Evolutionary conservation across 768 basidiomycete species (phyloP), one percentile per base, ranked within the genome.

Genomic region (Pluteus cervinus): DNA sequence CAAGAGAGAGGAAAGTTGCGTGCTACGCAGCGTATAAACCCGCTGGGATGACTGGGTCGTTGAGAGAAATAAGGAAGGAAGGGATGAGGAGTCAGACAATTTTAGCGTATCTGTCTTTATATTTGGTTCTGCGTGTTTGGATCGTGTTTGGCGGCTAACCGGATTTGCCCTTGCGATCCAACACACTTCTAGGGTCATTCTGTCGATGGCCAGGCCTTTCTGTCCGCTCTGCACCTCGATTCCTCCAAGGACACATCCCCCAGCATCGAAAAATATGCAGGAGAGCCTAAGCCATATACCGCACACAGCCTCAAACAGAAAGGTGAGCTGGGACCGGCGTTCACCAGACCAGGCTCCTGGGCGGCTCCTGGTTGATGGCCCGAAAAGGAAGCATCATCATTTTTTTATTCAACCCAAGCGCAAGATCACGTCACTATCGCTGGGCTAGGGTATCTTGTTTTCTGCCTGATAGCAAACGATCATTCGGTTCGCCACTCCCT

Each of bases 31-130:
- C 62, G 63, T 54, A 61, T 56, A 53, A 60, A 63, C 66, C 65
- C 69, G 65, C 60, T 65, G 62, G 59, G 58, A 57, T 39, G 51
- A 48, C 51, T 53, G 54, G 53, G 48, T 41, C 32, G 53, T 39
- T 36, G 65, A 61, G 60, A 69, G 68, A 73, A 72, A 73, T 67
- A 71, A 71, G 69, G 63, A 71, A 73, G 73, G 71, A 71, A 67
- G 71, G 69, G 71, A 62, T 65, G 54, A 58, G 58, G 62, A 65
- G 57, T 50, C 48, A 47, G 50, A 61, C 63, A 50, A 56, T 56
- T 63, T 58, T 51, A 55, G 56, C 44, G 45, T 46, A 39, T 37
- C 45, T 54, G 58, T 65, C 61, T 61, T 64, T 69, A 64, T 68
- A 68, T 67, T 66, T 61, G 57, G 52, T 62, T 55, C 63, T 39